Evolutionary conservation across 305 asterid species (phyloP), one percentile per base, ranked within the genome.

Genomic region (Fraxinus sp.): DNA sequence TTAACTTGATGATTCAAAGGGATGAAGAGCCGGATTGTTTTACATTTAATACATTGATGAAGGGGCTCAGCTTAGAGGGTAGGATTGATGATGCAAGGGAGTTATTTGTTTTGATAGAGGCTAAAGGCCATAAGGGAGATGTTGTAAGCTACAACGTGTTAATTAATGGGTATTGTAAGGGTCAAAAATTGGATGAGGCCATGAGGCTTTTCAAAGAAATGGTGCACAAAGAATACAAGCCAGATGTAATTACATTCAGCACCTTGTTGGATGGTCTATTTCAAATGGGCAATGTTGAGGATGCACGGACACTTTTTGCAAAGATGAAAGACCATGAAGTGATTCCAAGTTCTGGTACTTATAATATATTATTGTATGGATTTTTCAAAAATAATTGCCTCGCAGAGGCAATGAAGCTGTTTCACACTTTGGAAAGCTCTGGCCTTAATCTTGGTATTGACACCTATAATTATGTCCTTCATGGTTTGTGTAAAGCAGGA

Each of bases 101-200:
- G 68, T 77, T 93, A 86, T 90, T 93, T 86, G 85, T 57, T 83
- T 85, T 90, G 13, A 91, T 93, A 91, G 86, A 71, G 18, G 88
- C 85, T 41, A 87, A 87, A 82, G 95, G 93, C 7, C 81, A 55
- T 37, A 85, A 86, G 85, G 83, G 84, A 77, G 81, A 86, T 78
- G 86, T 86, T 62, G 66, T 49, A 43, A 86, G 85, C 80, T 93
- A 91, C 86, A 91, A 86, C 57, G 82, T 89, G 78, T 84, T 93
- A 89, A 89, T 95, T 10, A 89, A 90, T 79, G 98, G 94, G 43
- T 92, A 90, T 82, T 88, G 90, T 90, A 95, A 88, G 88, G 83
- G 85, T 57, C 78, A 80, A 22, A 92, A 84, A 57, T 32, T 86
- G 71, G 85, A 84, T 14, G 86, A 88, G 49, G 95, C 95, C 2